A percentile compares a stretch with the other conserved stretches of the same genome.
Conservation (phyloP, 768 basidiomycete genomes). For the Tulasnella sp. region DNA sequence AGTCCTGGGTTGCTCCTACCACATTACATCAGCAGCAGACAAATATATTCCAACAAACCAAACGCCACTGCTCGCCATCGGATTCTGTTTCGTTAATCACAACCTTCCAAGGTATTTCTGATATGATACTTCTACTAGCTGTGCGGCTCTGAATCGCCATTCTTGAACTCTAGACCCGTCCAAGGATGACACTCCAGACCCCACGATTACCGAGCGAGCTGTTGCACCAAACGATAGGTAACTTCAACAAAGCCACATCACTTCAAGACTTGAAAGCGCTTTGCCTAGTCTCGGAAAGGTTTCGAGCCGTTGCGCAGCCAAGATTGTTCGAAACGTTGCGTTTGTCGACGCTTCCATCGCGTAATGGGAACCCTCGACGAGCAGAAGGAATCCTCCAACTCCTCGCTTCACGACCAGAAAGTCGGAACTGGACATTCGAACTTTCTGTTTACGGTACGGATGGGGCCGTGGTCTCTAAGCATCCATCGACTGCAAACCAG, state of each 20-base stretch:
- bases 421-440: neutral
- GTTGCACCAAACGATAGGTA: neutral
- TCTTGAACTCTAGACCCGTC: neutral
- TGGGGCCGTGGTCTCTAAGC: neutral
- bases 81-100: too few species aligned
- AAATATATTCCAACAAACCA: neutral
- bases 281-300: neutral
- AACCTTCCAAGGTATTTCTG: too few species aligned
- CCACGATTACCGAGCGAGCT: neutral
- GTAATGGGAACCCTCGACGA: neutral
- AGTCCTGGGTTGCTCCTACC: neutral
- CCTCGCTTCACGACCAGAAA: neutral
- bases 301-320: conserved; percentile 6
- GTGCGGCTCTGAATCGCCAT: too few species aligned
- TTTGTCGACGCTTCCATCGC: neutral
- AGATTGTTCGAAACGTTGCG: neutral
- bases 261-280: neutral
- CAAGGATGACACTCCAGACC: neutral
- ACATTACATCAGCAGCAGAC: neutral
- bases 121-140: too few species aligned
- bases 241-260: neutral
- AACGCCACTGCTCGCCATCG: too few species aligned
- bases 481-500: neutral
- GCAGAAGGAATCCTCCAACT: neutral
- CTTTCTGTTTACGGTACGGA: neutral